Evolutionary conservation across 2,329 filamentous ascomycete genomes (phyloP).

Genomic region (Aspergillus glaucus): DNA sequence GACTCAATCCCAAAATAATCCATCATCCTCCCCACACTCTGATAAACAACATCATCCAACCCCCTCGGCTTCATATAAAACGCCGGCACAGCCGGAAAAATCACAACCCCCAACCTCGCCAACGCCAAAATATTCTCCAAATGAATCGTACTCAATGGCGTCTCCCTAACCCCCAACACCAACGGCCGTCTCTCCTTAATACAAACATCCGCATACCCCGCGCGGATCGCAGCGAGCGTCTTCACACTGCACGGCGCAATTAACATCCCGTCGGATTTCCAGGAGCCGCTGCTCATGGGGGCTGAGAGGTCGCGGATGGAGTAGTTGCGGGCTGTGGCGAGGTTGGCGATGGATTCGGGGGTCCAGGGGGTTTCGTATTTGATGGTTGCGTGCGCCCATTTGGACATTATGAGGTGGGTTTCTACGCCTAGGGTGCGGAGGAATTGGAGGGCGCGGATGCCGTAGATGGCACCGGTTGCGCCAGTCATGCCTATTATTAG

Average conservation of each 20-base stretch:
- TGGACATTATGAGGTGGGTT: background rate
- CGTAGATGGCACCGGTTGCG: background rate
- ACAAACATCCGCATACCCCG: conserved; percentile 35
- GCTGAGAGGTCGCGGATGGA: conserved; percentile 18
- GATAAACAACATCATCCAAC: conserved; percentile 33
- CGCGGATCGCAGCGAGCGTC: conserved; percentile 35
- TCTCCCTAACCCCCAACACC: conserved; percentile 35
- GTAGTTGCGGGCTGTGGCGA: no score
- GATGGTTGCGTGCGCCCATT: background rate
- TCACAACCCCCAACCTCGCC: conserved; percentile 23
- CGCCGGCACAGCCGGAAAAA: conserved; percentile 35
- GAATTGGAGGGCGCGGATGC: background rate
- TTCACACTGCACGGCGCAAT: conserved; percentile 37
- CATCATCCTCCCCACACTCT: conserved; percentile 38
- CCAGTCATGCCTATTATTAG: background rate
- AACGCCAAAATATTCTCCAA: conserved; percentile 5
- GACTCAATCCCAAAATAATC: conserved; percentile 35
- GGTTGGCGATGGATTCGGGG: no score
- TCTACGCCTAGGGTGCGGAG: background rate
- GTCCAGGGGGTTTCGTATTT: background rate
- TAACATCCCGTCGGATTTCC: conserved; percentile 18
- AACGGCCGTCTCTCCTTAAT: conserved; percentile 37
- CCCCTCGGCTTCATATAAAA: conserved; percentile 29
- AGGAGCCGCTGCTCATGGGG: conserved; percentile 16
- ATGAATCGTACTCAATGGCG: conserved; percentile 17